These are phyloP conservation scores for Bathelium albidoporum DNA, from an alignment of 495 filamentous ascomycete species.

Conservation along the genomic window DNA sequence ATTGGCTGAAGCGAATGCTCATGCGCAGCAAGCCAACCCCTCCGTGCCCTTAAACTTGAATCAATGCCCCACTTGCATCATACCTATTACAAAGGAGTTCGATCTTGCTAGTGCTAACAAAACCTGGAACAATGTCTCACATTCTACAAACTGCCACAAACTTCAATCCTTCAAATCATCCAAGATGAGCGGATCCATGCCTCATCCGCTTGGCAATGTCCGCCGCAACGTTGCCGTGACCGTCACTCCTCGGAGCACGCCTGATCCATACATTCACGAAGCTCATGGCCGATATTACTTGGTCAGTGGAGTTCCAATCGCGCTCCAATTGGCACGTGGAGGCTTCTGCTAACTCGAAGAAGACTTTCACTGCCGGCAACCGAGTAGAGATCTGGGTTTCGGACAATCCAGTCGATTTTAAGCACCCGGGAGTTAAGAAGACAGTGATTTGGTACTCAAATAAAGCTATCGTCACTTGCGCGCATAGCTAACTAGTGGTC, in stretches of 20 bases:
- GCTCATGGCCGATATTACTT: constrained; percentile 1
- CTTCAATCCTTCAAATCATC: not conserved
- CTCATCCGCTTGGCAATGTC: not conserved
- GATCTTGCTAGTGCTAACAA: not conserved
- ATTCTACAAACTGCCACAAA: not conserved
- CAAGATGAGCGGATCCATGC: not conserved
- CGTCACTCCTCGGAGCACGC: not conserved
- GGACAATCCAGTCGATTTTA: constrained; percentile 18
- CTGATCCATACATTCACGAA: constrained; percentile 1
- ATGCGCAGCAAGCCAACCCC: not conserved
- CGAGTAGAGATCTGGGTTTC: constrained; percentile 27
- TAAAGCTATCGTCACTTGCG: not conserved
- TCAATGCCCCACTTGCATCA: constrained; percentile 1
- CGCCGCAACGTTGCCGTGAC: not conserved
- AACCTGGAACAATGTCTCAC: not conserved
- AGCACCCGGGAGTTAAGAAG: constrained; percentile 13
- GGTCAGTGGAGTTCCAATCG: not conserved
- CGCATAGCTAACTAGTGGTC: not conserved
- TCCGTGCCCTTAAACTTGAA: not conserved
- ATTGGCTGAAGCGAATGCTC: not conserved
- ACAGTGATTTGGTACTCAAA: constrained; percentile 19
- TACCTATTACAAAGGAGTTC: not conserved
- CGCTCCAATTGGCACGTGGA: not conserved
- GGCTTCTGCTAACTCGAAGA: not conserved
- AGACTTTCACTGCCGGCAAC: constrained; percentile 27